Percentiles rank a stretch among this genome's conserved stretches.
phyloP scores from a whole-genome alignment of 2,329 filamentous ascomycete species.

The Neonectria coccinea region DNA sequence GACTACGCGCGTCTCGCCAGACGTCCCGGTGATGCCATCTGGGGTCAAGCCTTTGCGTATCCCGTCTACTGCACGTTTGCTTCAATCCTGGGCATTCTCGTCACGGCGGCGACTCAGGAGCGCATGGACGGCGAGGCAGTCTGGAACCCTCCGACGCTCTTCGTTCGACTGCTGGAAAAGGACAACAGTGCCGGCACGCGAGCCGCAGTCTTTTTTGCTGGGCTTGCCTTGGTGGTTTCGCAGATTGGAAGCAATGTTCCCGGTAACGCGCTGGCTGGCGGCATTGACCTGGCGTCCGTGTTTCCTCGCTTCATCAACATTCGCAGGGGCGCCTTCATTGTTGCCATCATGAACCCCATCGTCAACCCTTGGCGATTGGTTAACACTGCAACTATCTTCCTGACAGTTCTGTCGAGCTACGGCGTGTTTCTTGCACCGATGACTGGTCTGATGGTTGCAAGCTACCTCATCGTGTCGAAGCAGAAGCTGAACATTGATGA shows the following conservation, averaged over 20 bases:
- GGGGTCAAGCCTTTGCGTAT: slow-evolving; percentile 51
- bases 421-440: slow-evolving; percentile 55
- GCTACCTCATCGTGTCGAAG: slow-evolving; percentile 50
- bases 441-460: slow-evolving; percentile 55
- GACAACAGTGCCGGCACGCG: slow-evolving; percentile 50
- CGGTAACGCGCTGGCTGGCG: slow-evolving; percentile 53
- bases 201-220: slow-evolving; percentile 54
- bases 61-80: slow-evolving; percentile 52
- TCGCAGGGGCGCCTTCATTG: slow-evolving; percentile 53
- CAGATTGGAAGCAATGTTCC: slow-evolving; percentile 54
- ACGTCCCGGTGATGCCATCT: slow-evolving; percentile 49
- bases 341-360: slow-evolving; percentile 50
- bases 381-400: slow-evolving; percentile 51
- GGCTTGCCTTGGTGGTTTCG: slow-evolving; percentile 50
- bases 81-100: slow-evolving; percentile 55
- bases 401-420: slow-evolving; percentile 53
- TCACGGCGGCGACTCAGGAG: slow-evolving; percentile 54
- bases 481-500: slow-evolving; percentile 53
- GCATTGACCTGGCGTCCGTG: slow-evolving; percentile 54
- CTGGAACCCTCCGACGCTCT: slow-evolving; percentile 54
- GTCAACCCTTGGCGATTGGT: slow-evolving; percentile 56
- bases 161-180: slow-evolving; percentile 48
- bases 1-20: slow-evolving; percentile 53
- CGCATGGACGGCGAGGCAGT: slow-evolving; percentile 51
- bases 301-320: slow-evolving; percentile 55